Evolutionary conservation across 1,284 basidiomycete genomes (phyloP), one percentile per base, ranked within the genome.

Genomic region (Pascua sp.): DNA sequence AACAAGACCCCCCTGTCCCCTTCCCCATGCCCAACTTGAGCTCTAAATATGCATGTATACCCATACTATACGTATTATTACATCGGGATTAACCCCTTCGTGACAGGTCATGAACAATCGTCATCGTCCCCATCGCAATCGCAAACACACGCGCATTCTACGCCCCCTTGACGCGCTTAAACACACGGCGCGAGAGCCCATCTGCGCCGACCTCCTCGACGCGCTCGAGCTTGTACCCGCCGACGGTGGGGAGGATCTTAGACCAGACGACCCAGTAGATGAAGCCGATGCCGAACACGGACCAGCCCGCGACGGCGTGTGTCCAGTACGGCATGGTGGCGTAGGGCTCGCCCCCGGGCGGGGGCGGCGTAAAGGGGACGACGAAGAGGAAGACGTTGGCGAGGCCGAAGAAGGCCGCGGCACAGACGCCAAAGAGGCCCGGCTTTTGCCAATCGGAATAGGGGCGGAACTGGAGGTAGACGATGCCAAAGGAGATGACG

Each of bases 251-350:
- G 18, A 65, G 39, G 40, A 56, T n/a, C 42, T 59, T 46, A 42
- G 60, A 60, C 57, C 61, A 58, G 39, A 63, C 11, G 41, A 61
- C 18, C 64, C 64, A 65, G 57, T 61, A 65, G 4, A 65, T 8
- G 42, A 59, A 55, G 1, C 64, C 64, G 42, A 65, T 59, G 24
- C 64, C 64, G 47, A 65, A 63, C 36, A 62, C 45, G 15, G 56
- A 44, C 56, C 56, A 59, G 9, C 60, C 60, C 11, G 57, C 60
- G 2, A 62, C 60, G 11, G 53, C 56, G 51, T 59, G 60, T 3
- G 57, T 58, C 51, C 52, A 62, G 57, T 62, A 62, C 10, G 60
- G 60, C 45, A 62, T 47, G 45, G 51, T 54, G 24, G 41, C 24
- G 59, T 60, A 60, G 13, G 55, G 59, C 52, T 60, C 59, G 17